Evolutionary conservation across 176 grass and related monocot species (phyloP).

Genomic region (Musa acuminata): DNA sequence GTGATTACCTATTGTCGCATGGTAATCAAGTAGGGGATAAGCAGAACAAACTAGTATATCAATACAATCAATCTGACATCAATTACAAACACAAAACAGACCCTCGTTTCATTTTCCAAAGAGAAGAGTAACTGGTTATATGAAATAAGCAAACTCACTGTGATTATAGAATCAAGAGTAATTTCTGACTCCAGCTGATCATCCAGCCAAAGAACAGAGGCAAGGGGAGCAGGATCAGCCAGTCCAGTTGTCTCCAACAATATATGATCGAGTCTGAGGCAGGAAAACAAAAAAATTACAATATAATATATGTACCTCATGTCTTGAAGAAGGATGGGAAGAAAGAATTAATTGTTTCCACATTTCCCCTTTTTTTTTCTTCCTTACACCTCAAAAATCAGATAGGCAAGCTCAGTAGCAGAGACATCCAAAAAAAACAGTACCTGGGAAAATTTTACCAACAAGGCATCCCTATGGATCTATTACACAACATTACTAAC

Average conservation of each 20-base stretch:
- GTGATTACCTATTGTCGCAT: not conserved
- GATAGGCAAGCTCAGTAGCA: not conserved
- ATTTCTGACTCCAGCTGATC: slow-evolving; percentile 86
- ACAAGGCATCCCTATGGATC: not conserved
- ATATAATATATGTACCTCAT: slow-evolving; percentile 7
- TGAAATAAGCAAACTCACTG: slow-evolving; percentile 44
- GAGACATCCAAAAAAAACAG: not conserved
- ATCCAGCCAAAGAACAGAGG: slow-evolving; percentile 86
- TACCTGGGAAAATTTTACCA: not conserved
- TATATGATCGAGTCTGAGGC: slow-evolving; percentile 85
- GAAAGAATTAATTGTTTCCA: not conserved
- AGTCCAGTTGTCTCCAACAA: slow-evolving; percentile 96
- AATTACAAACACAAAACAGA: not conserved
- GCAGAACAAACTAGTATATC: not conserved
- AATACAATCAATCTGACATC: not conserved
- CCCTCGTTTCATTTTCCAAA: not conserved
- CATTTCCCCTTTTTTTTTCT: not conserved
- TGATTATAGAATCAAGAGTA: slow-evolving; percentile 84
- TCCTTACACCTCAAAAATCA: not conserved
- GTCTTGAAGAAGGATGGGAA: not conserved
- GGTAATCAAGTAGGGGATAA: not conserved
- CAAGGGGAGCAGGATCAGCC: slow-evolving; percentile 87
- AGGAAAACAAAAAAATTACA: slow-evolving; percentile 12
- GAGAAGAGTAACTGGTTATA: not conserved
- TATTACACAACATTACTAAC: not conserved